Evolutionary conservation across 1,284 basidiomycete species (phyloP).

Genomic region (Schizopora paradoxa): DNA sequence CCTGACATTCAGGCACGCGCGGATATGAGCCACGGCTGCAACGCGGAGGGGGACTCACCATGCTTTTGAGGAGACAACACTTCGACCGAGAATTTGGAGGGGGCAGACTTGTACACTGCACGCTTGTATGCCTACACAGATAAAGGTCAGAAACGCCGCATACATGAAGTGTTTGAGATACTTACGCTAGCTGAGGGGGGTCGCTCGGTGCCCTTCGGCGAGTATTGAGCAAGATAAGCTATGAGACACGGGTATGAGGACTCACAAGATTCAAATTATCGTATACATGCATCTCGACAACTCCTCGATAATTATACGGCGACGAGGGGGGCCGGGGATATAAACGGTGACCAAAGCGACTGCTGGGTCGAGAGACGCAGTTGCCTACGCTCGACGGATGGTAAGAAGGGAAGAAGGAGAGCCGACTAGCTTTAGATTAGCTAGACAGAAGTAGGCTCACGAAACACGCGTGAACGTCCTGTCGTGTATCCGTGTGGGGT

Average conservation of each 20-base stretch:
- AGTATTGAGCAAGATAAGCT: slow-evolving; percentile 5
- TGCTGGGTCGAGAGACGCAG: too few relatives aligned
- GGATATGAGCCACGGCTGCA: background rate
- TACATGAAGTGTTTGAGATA: background rate
- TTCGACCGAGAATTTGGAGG: slow-evolving; percentile 52
- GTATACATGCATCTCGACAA: background rate
- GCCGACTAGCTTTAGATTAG: too few relatives aligned
- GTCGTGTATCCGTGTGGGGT: too few relatives aligned
- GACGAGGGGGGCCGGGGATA: background rate
- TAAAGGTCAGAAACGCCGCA: background rate
- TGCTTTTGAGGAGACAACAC: slow-evolving; percentile 53
- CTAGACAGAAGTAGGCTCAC: too few relatives aligned
- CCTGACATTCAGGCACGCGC: background rate
- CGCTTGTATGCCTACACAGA: slow-evolving; percentile 44
- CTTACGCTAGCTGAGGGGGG: slow-evolving; percentile 12
- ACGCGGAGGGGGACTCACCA: slow-evolving; percentile 34
- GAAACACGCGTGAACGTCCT: too few relatives aligned
- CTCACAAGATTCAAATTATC: background rate
- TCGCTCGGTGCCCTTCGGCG: slow-evolving; percentile 6
- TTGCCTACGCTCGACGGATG: too few relatives aligned
- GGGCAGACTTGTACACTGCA: slow-evolving; percentile 54
- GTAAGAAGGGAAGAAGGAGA: too few relatives aligned
- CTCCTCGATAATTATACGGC: too few relatives aligned
- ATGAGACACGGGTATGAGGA: background rate
- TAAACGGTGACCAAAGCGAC: background rate